These are phyloP conservation scores for Penicillium lividum DNA, from an alignment of 495 filamentous ascomycete species.

Conservation along the genomic window DNA sequence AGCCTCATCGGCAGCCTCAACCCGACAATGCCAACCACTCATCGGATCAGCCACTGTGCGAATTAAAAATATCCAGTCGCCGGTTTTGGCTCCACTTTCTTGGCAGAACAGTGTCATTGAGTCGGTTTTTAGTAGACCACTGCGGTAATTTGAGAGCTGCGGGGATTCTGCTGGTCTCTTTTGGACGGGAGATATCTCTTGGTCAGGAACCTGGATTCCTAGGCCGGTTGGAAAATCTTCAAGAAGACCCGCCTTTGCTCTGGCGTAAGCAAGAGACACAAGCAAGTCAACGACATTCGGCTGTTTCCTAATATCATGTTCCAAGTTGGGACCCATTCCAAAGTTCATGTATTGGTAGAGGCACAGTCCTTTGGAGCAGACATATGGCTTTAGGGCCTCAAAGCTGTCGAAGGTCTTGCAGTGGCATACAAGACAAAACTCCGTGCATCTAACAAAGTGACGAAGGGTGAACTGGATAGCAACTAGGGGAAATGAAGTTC, in stretches of 20 bases:
- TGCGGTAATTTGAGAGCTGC: not conserved
- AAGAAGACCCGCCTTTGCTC: slow-evolving; percentile 47
- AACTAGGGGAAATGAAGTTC: slow-evolving; percentile 65
- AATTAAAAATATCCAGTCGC: slow-evolving; percentile 60
- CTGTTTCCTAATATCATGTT: slow-evolving; percentile 78
- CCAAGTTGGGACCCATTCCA: slow-evolving; percentile 81
- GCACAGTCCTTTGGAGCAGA: slow-evolving; percentile 79
- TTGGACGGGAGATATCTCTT: not conserved
- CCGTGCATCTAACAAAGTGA: slow-evolving; percentile 78
- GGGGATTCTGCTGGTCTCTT: not conserved
- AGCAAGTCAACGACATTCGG: slow-evolving; percentile 86
- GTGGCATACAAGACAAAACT: slow-evolving; percentile 89
- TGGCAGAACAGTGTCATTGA: slow-evolving; percentile 48
- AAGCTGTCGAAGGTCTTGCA: slow-evolving; percentile 67
- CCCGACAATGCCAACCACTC: slow-evolving; percentile 21
- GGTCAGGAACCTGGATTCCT: slow-evolving; percentile 62
- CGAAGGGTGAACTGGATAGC: slow-evolving; percentile 80
- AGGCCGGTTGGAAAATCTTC: slow-evolving; percentile 69
- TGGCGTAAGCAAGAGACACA: slow-evolving; percentile 75
- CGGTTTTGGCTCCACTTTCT: slow-evolving; percentile 36
- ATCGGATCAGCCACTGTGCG: slow-evolving; percentile 8
- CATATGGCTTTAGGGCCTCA: slow-evolving; percentile 88
- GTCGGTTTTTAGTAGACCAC: slow-evolving; percentile 24
- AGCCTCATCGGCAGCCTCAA: slow-evolving; percentile 12
- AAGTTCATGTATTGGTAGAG: slow-evolving; percentile 91